Conservation (phyloP, 345 rosid genomes). For the Carallia pectinifolia region DNA sequence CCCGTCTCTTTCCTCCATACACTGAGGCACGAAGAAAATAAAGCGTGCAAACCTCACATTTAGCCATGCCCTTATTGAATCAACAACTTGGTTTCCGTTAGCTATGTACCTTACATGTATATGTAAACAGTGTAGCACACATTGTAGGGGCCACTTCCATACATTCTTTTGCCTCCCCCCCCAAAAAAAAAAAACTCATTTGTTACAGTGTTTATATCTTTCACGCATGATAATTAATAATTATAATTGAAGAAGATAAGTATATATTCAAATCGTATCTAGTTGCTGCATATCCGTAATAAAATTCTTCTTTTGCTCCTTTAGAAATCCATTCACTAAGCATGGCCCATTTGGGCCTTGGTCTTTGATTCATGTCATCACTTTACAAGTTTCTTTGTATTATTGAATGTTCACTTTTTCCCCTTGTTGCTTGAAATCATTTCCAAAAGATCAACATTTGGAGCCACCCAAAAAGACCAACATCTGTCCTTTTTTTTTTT, state of each 20-base stretch:
- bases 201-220: too few relatives aligned
- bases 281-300: too few relatives aligned
- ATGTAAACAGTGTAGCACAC: background rate
- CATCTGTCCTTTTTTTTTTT: background rate
- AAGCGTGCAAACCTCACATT: background rate
- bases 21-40: constrained; percentile 8
- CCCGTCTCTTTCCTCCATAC: background rate
- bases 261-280: too few relatives aligned
- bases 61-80: constrained; percentile 17
- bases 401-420: constrained; percentile 25
- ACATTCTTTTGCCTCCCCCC: too few relatives aligned
- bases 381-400: constrained; percentile 26
- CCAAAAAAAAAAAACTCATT: too few relatives aligned
- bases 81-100: constrained; percentile 2
- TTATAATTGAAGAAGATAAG: too few relatives aligned
- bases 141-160: constrained; percentile 20
- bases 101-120: background rate
- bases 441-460: constrained; percentile 24
- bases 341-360: constrained; percentile 17
- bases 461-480: background rate
- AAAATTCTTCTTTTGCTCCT: background rate
- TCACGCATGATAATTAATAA: too few relatives aligned
- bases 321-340: constrained; percentile 17
- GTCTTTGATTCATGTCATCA: constrained; percentile 25
- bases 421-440: constrained; percentile 35